These are phyloP conservation scores for Lactarius tabidus DNA, from an alignment of 768 basidiomycete species.

Conservation along the genomic window DNA sequence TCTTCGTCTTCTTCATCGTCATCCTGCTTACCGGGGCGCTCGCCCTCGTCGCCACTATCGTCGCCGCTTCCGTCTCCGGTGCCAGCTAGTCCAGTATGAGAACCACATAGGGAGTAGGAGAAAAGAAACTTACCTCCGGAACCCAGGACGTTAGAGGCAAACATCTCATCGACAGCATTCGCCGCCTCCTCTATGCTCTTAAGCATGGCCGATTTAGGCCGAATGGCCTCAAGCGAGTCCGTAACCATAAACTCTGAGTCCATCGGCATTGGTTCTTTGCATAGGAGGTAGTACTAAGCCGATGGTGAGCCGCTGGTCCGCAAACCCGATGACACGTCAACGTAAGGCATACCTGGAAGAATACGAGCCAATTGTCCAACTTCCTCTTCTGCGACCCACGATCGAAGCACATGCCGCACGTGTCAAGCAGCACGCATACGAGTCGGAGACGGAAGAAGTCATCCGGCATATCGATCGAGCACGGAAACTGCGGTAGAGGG, in stretches of 20 bases:
- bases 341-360: conserved; percentile 72
- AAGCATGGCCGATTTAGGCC: conserved; percentile 68
- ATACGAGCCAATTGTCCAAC: conserved; percentile 84
- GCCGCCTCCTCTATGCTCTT: conserved; percentile 87
- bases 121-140: conserved; percentile 44
- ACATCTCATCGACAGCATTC: conserved; percentile 84
- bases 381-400: conserved; percentile 89
- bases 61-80: conserved; percentile 57
- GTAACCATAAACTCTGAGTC: conserved; percentile 97
- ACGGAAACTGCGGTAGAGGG: conserved; percentile 72
- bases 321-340: neutral
- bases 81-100: conserved; percentile 29
- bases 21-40: conserved; percentile 46
- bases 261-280: conserved; percentile 90
- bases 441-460: conserved; percentile 95
- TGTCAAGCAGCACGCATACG: conserved; percentile 88
- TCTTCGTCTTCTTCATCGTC: conserved; percentile 69
- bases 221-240: conserved; percentile 90
- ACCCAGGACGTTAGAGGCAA: conserved; percentile 61
- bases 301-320: neutral
- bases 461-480: conserved; percentile 83
- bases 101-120: conserved; percentile 21
- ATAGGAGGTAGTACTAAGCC: conserved; percentile 74
- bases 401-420: conserved; percentile 98
- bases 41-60: conserved; percentile 42